A percentile compares a stretch with the other conserved stretches of the same genome.
Evolutionary conservation across 2,329 filamentous ascomycete genomes (phyloP).

Genomic region (Ceratocystiopsis brevicomis): DNA sequence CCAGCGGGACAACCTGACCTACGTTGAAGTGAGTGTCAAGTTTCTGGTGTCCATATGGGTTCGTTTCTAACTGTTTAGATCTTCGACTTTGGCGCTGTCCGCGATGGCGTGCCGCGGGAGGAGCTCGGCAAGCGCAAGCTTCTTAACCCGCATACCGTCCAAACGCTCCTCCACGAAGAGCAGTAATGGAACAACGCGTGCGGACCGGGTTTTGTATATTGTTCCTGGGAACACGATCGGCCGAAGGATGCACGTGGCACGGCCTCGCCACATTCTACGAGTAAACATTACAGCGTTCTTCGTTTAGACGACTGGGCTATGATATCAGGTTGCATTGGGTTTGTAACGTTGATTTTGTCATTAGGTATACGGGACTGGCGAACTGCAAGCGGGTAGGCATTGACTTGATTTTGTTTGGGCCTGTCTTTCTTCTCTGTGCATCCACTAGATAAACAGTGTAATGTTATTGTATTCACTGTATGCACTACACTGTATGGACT

Average conservation of each 20-base stretch:
- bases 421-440: no score
- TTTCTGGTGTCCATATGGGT: not conserved
- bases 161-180: slow-evolving; percentile 29
- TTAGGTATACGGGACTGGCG: no score
- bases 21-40: slow-evolving; percentile 62
- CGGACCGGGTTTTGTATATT: no score
- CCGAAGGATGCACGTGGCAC: no score
- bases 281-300: no score
- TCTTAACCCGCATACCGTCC: slow-evolving; percentile 37
- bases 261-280: no score
- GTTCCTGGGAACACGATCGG: no score
- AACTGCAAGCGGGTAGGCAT: no score
- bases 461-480: not conserved
- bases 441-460: not conserved
- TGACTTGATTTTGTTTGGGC: no score
- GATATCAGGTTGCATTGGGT: no score
- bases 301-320: no score
- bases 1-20: slow-evolving; percentile 79
- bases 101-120: slow-evolving; percentile 63
- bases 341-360: no score
- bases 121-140: slow-evolving; percentile 63
- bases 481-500: not conserved
- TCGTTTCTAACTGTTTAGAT: slow-evolving; percentile 39
- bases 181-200: slow-evolving; percentile 6
- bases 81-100: slow-evolving; percentile 85